phyloP scores from a whole-genome alignment of 2,329 filamentous ascomycete species.

The Fusarium foetens region DNA sequence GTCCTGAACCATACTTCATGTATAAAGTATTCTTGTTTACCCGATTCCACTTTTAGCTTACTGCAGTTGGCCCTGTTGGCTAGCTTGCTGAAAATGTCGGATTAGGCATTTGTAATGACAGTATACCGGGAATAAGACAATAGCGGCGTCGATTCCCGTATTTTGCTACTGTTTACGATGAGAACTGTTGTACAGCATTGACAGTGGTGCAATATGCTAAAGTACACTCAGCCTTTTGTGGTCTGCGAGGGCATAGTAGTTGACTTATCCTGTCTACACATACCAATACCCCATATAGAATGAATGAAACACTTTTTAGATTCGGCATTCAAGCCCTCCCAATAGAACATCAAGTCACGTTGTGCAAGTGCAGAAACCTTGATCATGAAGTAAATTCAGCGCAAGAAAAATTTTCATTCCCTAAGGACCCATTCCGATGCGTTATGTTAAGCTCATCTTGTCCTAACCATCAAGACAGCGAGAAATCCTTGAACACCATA shows the following conservation, averaged over 20 bases:
- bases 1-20: conserved; percentile 34
- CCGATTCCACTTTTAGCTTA: conserved; percentile 8
- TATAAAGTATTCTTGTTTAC: conserved; percentile 42
- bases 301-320: conserved; percentile 17
- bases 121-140: conserved; percentile 21
- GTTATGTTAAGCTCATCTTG: conserved; percentile 52
- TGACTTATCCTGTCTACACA: background rate
- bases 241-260: conserved; percentile 7
- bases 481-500: conserved; percentile 54
- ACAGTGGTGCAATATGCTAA: conserved; percentile 12
- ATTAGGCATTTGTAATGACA: conserved; percentile 38
- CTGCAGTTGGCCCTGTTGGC: conserved; percentile 10
- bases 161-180: conserved; percentile 28
- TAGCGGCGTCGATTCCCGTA: conserved; percentile 31
- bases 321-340: background rate
- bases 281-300: background rate
- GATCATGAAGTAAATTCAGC: conserved; percentile 47
- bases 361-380: conserved; percentile 38
- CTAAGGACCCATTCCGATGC: conserved; percentile 53
- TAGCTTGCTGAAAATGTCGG: conserved; percentile 24
- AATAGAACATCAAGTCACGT: conserved; percentile 26
- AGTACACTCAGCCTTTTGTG: conserved; percentile 8
- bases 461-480: conserved; percentile 49
- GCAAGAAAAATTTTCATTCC: conserved; percentile 52
- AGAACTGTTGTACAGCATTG: conserved; percentile 10